Conservation (phyloP, 768 basidiomycete genomes). For the Tulasnella sp. region DNA sequence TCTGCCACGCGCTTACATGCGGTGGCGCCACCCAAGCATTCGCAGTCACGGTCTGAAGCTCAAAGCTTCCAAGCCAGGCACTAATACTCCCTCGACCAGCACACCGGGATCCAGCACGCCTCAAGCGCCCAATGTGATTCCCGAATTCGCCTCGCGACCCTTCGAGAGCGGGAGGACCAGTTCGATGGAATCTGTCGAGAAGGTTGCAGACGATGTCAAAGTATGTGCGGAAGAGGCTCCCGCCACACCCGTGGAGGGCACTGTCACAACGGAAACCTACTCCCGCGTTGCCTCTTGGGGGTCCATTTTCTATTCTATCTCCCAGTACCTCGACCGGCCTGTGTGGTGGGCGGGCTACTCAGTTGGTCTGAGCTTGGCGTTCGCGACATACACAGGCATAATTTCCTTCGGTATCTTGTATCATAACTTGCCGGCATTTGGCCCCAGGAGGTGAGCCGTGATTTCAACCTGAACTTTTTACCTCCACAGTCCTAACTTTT, state of each 20-base stretch:
- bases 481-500: too few relatives aligned
- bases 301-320: background rate
- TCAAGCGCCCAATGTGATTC: background rate
- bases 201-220: background rate
- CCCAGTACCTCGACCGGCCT: background rate
- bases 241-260: background rate
- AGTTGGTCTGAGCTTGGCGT: background rate
- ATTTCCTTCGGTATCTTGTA: constrained; percentile 8
- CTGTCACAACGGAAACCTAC: background rate
- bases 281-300: constrained; percentile 2
- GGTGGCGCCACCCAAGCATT: background rate
- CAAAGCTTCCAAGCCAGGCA: background rate
- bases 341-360: background rate
- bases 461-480: too few relatives aligned
- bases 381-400: constrained; percentile 4
- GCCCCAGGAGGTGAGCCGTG: background rate
- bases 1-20: background rate
- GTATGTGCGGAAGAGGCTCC: background rate
- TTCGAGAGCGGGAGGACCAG: too few relatives aligned
- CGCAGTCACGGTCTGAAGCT: too few relatives aligned
- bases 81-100: background rate
- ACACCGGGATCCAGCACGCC: background rate
- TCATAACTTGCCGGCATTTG: constrained; percentile 1
- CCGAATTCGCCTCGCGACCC: too few relatives aligned
- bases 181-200: background rate